These are phyloP conservation scores for Ophiostoma angusticollis DNA, from an alignment of 2,329 filamentous ascomycete genomes.

Conservation along the genomic window DNA sequence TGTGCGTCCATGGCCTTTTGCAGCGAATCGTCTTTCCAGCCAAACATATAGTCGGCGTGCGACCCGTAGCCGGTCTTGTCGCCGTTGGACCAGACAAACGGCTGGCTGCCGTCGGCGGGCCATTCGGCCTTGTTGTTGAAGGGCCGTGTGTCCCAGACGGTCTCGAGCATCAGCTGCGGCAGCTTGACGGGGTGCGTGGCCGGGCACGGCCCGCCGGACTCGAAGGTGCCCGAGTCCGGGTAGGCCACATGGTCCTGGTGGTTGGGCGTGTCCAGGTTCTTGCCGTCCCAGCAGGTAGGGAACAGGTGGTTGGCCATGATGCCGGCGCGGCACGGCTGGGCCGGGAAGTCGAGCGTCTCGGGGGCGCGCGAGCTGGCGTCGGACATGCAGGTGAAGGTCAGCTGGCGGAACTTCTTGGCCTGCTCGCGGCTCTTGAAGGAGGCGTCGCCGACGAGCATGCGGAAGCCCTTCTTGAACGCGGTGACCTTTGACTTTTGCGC, in stretches of 20 bases:
- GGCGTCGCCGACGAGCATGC: slow-evolving; percentile 33
- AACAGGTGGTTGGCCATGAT: slow-evolving; percentile 17
- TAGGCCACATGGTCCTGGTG: slow-evolving; percentile 34
- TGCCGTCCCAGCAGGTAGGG: slow-evolving; percentile 43
- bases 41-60: slow-evolving; percentile 32
- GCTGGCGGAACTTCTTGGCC: slow-evolving; percentile 25
- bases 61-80: slow-evolving; percentile 24
- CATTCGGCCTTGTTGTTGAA: slow-evolving; percentile 26
- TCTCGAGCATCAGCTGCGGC: slow-evolving; percentile 32
- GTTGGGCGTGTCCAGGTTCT: slow-evolving; percentile 32
- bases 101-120: slow-evolving; percentile 25
- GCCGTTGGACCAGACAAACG: slow-evolving; percentile 29
- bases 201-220: slow-evolving; percentile 31
- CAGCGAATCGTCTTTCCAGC: slow-evolving; percentile 29
- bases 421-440: slow-evolving; percentile 22
- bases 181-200: slow-evolving; percentile 27
- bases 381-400: slow-evolving; percentile 28
- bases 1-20: slow-evolving; percentile 27
- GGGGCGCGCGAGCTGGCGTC: slow-evolving; percentile 25
- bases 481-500: slow-evolving; percentile 26
- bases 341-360: slow-evolving; percentile 27
- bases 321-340: slow-evolving; percentile 22
- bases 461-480: slow-evolving; percentile 34
- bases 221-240: slow-evolving; percentile 28
- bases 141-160: slow-evolving; percentile 18